Base-by-base conservation (phyloP, 257 asterid species). In the Forsythia viridissima region DNA sequence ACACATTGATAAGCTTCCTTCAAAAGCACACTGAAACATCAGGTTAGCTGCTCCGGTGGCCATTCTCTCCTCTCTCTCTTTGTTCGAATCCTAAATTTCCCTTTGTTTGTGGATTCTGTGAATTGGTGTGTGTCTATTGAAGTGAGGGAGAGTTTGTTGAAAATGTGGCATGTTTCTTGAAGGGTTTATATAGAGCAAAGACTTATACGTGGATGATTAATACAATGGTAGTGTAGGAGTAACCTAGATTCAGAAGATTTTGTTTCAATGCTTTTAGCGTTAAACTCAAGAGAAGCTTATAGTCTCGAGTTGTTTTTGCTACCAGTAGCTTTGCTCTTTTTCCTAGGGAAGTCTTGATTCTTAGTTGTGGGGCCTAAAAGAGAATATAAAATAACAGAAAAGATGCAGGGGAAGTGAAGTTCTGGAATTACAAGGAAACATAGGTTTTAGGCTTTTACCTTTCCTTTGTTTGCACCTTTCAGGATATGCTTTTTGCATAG, bases 1-100 rank as follows among this genome's bases (percentile, higher is more conserved):
- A 0, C 48, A 41, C 84, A 82, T 57, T 3, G 84, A 81, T 71
- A 83, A 79, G 79, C 85, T 76, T 76, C 89, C 89, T 24, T 73
- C 61, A 16, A 82, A 40, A 71, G 78, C 82, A 77, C 83, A 76
- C 20, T 76, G 77, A 39, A 85, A 20, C 80, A 83, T 73, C 59
- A 77, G 2, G 69, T 73, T 81, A 10, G 82, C 84, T 77, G 86
- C 86, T 84, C 65, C 75, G 75, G 72, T 77, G 70, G 84, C 79
- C 90, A 88, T 88, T 70, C 63, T 70, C 11, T 63, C 38, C 74
- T 44, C 73, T 51, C 74, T 37, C 24, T 80, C 52, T 70, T 73
- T 59, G 73, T 71, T 51, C 30, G 40, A 57, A 36, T 76, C 51
- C 18, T 30, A 30, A 51, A 51, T 43, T 2, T 46, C 36, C 4